Conservation (phyloP, 1,284 basidiomycete species). For the Phenoliferia sp. region DNA sequence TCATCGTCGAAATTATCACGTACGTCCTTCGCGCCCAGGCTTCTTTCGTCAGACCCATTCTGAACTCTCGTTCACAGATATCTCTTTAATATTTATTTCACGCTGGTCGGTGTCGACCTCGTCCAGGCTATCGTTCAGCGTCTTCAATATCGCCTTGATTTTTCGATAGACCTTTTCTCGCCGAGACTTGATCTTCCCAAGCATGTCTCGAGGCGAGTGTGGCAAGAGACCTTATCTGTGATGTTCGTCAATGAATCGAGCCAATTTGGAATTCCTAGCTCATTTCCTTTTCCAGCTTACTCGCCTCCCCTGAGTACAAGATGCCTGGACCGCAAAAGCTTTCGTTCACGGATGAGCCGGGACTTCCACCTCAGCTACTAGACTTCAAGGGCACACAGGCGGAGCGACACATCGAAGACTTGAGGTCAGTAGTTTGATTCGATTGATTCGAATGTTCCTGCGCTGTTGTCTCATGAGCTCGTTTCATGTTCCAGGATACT, state of each 20-base stretch:
- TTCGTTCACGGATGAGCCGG: conserved; percentile 55
- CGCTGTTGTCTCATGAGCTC: background rate
- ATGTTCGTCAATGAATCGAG: conserved; percentile 40
- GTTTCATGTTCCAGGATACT: conserved; percentile 51
- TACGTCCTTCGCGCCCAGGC: conserved; percentile 46
- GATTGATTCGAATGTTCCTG: background rate
- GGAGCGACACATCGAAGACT: conserved; percentile 71
- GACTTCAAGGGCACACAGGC: conserved; percentile 62
- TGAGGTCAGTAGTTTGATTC: too few species aligned
- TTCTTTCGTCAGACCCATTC: too few species aligned
- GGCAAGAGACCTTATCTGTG: conserved; percentile 71
- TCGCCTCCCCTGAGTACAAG: conserved; percentile 56
- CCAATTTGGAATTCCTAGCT: background rate
- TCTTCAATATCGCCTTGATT: conserved; percentile 62
- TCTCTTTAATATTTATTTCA: background rate
- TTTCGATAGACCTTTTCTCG: conserved; percentile 76
- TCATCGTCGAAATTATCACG: conserved; percentile 31
- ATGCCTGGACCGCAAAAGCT: conserved; percentile 61
- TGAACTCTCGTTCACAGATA: too few species aligned
- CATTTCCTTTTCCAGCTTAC: conserved; percentile 40
- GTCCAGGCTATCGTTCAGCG: conserved; percentile 45
- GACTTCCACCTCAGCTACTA: conserved; percentile 65
- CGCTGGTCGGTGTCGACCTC: background rate
- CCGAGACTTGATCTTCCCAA: conserved; percentile 62
- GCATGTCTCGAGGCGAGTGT: conserved; percentile 68